Evolutionary conservation across 306 rosid species (phyloP).

Genomic region (Delonix regia): DNA sequence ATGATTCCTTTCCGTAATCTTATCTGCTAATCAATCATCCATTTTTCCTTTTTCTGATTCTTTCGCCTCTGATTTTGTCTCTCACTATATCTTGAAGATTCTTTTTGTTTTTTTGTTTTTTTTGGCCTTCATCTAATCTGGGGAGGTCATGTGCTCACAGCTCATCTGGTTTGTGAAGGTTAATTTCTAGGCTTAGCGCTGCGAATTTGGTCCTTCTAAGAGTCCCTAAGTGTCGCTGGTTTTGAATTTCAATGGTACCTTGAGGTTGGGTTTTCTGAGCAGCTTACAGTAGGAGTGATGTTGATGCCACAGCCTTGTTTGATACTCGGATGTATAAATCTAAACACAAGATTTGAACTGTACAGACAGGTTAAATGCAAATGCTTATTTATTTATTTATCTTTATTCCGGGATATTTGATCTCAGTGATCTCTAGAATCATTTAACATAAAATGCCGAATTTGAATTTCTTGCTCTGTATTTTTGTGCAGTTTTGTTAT

Average conservation of each 20-base stretch:
- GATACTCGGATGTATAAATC: conserved; percentile 27
- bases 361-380: conserved; percentile 39
- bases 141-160: not conserved
- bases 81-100: not conserved
- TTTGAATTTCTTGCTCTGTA: too few relatives aligned
- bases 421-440: not conserved
- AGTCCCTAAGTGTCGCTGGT: conserved; percentile 34
- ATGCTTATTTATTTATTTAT: conserved; percentile 27
- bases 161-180: conserved; percentile 26
- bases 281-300: not conserved
- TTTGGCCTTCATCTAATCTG: conserved; percentile 26
- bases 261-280: conserved; percentile 7
- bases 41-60: not conserved
- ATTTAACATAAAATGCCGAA: not conserved
- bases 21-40: not conserved
- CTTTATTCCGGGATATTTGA: not conserved
- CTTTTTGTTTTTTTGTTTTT: conserved; percentile 4
- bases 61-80: conserved; percentile 21
- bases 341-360: conserved; percentile 36
- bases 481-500: too few relatives aligned
- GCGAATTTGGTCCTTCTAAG: conserved; percentile 19
- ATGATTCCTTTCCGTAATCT: conserved; percentile 39
- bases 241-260: conserved; percentile 21
- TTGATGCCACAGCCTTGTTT: conserved; percentile 20
- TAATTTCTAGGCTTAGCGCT: conserved; percentile 20